Base-by-base conservation (phyloP, 768 basidiomycete genomes). In the Gymnopilus junonius region DNA sequence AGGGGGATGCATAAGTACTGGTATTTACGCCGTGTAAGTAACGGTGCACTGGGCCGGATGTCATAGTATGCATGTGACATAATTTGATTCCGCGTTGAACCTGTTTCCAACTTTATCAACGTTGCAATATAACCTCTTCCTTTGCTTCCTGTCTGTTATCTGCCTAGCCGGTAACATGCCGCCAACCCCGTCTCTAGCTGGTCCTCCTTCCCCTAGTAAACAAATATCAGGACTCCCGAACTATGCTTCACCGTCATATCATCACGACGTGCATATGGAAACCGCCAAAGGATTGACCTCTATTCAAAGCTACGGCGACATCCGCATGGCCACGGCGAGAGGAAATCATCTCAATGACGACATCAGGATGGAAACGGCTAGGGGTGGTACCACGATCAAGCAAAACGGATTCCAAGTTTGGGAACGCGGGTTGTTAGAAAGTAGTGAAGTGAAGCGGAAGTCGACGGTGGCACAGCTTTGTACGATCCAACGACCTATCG, bases 381-480 rank as follows among this genome's bases (percentile, higher is more conserved):
- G 82, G 55, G 80, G 76, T 1, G 80, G 76, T 0, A 45, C 82
- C 12, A 92, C 89, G 1, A 61, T 89, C 57, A 87, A 84, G 69
- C 80, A 82, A 46, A 82, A 79, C 14, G 85, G 83, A 8, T 80
- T 88, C 54, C 81, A 93, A 73, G 75, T 89, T 20, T 95, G 95
- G 94, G 95, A 99, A 77, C 85, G 84, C 65, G 90, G 94, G 67
- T 80, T 97, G 35, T 72, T 97, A 46, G 90, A 93, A 39, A 95
- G 87, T 63, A 75, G 89, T 14, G 97, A 99, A 75, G 91, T 98
- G 57, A 94, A 87, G 75, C 86, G 97, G 59, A 99, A 99, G 75
- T 92, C 97, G 1, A 98, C 96, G 1, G 94, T 99, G 10, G 95
- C 96, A 20, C 97, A 99, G 73, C 87, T 99, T 48, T 99, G 95